A percentile compares a stretch with the other conserved stretches of the same genome.
Conservation (phyloP, 2,329 filamentous ascomycete genomes). For the Chalara sp. region DNA sequence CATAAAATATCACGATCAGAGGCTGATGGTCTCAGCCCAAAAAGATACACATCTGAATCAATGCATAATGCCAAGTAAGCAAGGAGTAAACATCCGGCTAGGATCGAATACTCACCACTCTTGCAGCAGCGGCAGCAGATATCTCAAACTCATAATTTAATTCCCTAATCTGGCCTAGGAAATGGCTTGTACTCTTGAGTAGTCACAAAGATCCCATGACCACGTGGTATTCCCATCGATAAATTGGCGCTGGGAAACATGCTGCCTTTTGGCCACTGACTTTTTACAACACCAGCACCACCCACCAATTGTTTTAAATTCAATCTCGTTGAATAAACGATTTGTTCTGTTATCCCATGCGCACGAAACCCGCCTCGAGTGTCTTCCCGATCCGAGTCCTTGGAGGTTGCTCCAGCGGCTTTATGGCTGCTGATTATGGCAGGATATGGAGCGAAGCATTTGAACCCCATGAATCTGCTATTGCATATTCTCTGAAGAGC, state of each 20-base stretch:
- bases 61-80: no score
- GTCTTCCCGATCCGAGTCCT: not conserved
- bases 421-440: not conserved
- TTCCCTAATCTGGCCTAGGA: not conserved
- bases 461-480: not conserved
- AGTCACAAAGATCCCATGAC: not conserved
- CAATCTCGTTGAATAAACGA: not conserved
- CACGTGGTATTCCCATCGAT: not conserved
- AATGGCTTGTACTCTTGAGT: not conserved
- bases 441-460: not conserved
- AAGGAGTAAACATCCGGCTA: no score
- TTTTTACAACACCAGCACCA: not conserved
- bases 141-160: no score
- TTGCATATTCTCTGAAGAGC: not conserved
- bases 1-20: no score
- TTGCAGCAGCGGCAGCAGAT: no score
- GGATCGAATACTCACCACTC: no score
- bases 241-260: not conserved
- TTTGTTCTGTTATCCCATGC: not conserved
- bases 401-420: not conserved
- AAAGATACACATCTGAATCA: no score
- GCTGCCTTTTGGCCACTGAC: not conserved
- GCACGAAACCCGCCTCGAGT: not conserved
- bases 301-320: not conserved
- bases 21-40: no score